phyloP scores from a whole-genome alignment of 1,284 basidiomycete species.

The Ceratobasidium sp. region DNA sequence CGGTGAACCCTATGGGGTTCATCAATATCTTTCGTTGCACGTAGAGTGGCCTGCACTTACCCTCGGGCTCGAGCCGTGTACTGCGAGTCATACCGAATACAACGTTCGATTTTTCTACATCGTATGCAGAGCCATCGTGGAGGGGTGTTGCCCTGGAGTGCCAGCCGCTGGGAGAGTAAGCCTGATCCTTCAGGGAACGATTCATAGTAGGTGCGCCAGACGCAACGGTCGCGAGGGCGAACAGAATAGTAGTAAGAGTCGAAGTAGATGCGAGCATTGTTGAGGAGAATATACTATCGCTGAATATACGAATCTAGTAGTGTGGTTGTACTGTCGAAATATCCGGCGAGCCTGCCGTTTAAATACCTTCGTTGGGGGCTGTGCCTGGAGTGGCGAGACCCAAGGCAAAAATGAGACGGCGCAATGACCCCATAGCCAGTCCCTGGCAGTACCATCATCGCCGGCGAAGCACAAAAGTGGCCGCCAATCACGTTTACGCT shows the following conservation, averaged over 20 bases:
- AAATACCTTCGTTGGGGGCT: neutral
- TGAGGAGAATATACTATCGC: neutral
- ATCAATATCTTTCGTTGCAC: neutral
- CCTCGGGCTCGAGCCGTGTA: conserved; percentile 19
- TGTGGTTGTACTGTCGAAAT: neutral
- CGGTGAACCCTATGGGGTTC: conserved; percentile 55
- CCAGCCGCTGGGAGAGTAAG: conserved; percentile 6
- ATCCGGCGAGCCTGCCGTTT: neutral
- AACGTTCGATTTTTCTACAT: conserved; percentile 1
- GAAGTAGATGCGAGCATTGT: neutral
- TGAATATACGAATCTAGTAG: neutral
- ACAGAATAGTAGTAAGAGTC: neutral
- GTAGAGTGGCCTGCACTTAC: neutral
- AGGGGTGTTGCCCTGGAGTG: conserved; percentile 6
- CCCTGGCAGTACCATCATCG: neutral
- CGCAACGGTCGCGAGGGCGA: neutral
- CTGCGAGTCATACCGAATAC: conserved; percentile 23
- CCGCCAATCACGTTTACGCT: neutral
- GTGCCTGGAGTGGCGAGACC: neutral
- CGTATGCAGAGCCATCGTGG: conserved; percentile 10
- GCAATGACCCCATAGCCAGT: neutral
- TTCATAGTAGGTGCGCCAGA: neutral
- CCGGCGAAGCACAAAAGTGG: neutral
- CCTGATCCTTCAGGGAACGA: too few species aligned
- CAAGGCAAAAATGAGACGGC: neutral